Base-by-base conservation (phyloP, 306 rosid genomes). In the Clitoria ternatea region DNA sequence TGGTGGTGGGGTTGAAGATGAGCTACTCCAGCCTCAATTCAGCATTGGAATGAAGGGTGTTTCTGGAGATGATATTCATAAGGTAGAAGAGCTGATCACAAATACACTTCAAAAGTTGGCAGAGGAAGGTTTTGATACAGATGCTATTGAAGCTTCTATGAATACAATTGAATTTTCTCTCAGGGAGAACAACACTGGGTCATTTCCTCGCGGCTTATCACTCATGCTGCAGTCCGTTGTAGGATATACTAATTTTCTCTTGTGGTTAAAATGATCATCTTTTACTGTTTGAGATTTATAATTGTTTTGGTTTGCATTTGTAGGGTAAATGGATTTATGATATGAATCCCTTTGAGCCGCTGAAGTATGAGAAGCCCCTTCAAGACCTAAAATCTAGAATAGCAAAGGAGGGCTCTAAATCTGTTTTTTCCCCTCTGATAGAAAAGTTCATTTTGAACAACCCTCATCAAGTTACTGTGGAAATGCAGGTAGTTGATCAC, bases 261-360 rank as follows among this genome's bases (percentile, higher is more conserved):
- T 79, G 1, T 66, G 20, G 24, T 66, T 14, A 57, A 49, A 56
- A 12, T 59, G 13, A 12, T 48, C 70, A 68, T 72, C 47, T 26
- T 71, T 42, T 9, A 48, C 24, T 43, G 39, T 23, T 23, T 57
- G 63, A 65, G 59, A 52, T 63, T 74, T 60, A 56, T 47, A 39
- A 47, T 69, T 56, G 66, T 32, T 62, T 74, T 57, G 45, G 19
- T 69, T 73, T 43, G 14, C 69, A 37, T 73, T 62, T 56, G 43
- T 76, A 94, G 99, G 99, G 99, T 62, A 94, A 91, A 79, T 94
- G 99, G 99, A 89, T 94, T 62, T 94, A 94, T 78, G 99, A 94
- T 85, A 66, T 94, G 97, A 82, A 94, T 88, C 99, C 99, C 72
- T 89, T 94, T 76, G 92, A 87, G 68, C 99, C 97, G 70, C 70